These are phyloP conservation scores for Quercus tomentella DNA, from an alignment of 331 rosid genomes.

Conservation along the genomic window DNA sequence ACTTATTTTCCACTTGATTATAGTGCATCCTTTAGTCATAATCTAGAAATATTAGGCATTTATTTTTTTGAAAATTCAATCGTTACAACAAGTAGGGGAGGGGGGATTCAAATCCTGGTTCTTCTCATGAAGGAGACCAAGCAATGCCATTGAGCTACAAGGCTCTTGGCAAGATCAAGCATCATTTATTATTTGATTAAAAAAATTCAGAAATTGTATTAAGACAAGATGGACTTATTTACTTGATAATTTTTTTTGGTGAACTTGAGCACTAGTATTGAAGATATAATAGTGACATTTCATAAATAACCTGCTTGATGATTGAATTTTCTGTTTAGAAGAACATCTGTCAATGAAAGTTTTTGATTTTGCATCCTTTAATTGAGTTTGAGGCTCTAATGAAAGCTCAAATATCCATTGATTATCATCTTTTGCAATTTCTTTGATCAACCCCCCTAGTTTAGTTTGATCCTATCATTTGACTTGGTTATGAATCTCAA, in stretches of 20 bases:
- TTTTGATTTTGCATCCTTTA: neutral
- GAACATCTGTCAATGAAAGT: neutral
- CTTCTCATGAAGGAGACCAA: no score
- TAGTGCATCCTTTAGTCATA: neutral
- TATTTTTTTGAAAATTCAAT: no score
- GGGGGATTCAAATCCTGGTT: no score
- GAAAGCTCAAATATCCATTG: neutral
- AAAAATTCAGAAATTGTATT: neutral
- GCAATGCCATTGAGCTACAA: no score
- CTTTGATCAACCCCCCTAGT: neutral
- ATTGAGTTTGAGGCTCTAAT: neutral
- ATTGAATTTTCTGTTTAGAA: neutral
- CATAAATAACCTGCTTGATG: neutral
- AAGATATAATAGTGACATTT: neutral
- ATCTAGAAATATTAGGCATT: neutral
- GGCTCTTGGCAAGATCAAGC: neutral
- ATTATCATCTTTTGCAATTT: neutral
- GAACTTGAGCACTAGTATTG: neutral
- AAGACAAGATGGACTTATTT: neutral
- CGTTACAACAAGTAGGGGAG: no score
- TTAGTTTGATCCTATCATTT: neutral
- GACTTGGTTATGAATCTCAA: neutral
- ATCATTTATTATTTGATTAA: neutral
- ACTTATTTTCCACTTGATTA: neutral
- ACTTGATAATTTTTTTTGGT: neutral